Evolutionary conservation across 164 flowering plant genomes (phyloP), one percentile per base, ranked within the genome.

Genomic region (Magnolia kwangsiensis): DNA sequence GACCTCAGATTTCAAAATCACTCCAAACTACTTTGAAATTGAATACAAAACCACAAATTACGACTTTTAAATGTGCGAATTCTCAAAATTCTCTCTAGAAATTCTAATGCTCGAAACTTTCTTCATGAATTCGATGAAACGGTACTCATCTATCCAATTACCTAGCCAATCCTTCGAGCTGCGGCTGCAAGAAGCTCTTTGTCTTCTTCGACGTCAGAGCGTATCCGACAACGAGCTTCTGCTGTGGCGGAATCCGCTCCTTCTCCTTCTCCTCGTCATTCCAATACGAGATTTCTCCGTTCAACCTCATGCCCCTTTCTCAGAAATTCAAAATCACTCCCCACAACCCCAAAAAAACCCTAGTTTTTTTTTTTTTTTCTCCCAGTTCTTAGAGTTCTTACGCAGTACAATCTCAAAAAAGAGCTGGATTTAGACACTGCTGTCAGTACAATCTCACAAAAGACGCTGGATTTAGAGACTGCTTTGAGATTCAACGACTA

Each of bases 171-270:
- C 77, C 76, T 73, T 85, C 84, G 31, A 90, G 84, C 78, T 87
- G 87, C 2, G 94, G 94, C 78, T 88, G 90, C 82, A 90, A 76
- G 79, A 90, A 90, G 74, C 94, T 90, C 86, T 88, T 90, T 71
- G 71, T 89, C 84, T 90, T 90, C 90, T 90, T 90, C n/a, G 87
- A 83, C 7, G 94, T 90, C 29, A 90, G 80, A 61, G 94, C 94
- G 50, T 90, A 90, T 5, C 94, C 94, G 9, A 90, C 94, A 2
- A 88, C 87, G 73, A 90, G 77, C 51, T 74, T 78, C 77, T 81
- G 82, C 37, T 75, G 77, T 72, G 72, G 78, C 16, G 78, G 75
- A 67, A 37, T 18, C 8, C 45, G 51, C 76, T 78, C 83, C 20
- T 63, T 67, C 58, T 78, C 80, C 61, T 72, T 82, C 72, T 75